Evolutionary conservation across 148 eudicot species (phyloP).

Genomic region (Chenopodium quinoa): DNA sequence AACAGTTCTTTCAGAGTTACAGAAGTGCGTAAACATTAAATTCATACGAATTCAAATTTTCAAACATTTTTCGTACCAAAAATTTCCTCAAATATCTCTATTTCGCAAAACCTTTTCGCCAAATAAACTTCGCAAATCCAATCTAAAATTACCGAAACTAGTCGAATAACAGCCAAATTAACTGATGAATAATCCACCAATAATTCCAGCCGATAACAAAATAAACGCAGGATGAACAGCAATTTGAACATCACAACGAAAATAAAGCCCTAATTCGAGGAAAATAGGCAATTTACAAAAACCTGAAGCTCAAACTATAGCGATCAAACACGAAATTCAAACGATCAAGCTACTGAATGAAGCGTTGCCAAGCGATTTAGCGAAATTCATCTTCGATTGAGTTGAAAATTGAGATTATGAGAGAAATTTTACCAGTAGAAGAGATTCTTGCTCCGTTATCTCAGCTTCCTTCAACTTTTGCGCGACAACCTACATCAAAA

Average conservation of each 20-base stretch:
- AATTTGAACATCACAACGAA: neutral
- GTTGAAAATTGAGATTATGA: neutral
- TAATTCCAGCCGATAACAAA: neutral
- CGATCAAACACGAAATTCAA: neutral
- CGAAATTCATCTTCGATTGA: neutral
- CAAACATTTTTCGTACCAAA: neutral
- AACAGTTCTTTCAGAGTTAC: neutral
- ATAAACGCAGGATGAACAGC: neutral
- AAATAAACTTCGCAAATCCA: neutral
- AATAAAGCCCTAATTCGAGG: neutral
- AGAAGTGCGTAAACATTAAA: neutral
- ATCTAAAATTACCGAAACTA: neutral
- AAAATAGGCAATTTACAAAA: neutral
- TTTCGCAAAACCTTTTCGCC: neutral
- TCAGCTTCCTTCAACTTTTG: slow-evolving; percentile 78
- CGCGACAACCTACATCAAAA: slow-evolving; percentile 51
- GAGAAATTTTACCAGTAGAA: slow-evolving; percentile 55
- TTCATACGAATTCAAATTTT: neutral
- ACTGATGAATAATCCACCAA: neutral
- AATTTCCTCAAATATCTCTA: neutral
- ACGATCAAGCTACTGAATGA: neutral
- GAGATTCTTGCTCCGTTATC: slow-evolving; percentile 90
- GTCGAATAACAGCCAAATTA: neutral
- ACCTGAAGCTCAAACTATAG: neutral
- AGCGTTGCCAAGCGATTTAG: neutral